These are phyloP conservation scores for Ogataea chonburiensis DNA, from an alignment of 805 yeast genomes.

Conservation along the genomic window DNA sequence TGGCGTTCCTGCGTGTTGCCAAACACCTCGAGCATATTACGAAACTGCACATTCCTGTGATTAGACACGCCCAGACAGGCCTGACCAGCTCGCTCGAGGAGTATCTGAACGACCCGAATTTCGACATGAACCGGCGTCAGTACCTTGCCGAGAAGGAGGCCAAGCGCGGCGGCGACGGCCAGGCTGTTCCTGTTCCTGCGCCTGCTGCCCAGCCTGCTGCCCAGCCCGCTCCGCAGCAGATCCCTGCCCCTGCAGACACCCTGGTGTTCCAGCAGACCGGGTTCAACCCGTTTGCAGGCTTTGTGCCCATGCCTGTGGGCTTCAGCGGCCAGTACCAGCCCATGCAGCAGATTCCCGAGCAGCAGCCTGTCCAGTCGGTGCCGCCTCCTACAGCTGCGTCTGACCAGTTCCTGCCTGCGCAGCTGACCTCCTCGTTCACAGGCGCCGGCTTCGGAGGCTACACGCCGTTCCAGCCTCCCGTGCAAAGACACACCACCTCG, in stretches of 20 bases:
- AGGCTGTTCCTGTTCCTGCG: slow-evolving; percentile 14
- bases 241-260: slow-evolving; percentile 15
- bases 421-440: slow-evolving; percentile 31
- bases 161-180: slow-evolving; percentile 23
- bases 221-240: slow-evolving; percentile 8
- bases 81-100: slow-evolving; percentile 83
- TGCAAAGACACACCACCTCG: slow-evolving; percentile 25
- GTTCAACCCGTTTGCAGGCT: slow-evolving; percentile 28
- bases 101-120: slow-evolving; percentile 81
- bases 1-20: slow-evolving; percentile 83
- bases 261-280: slow-evolving; percentile 29
- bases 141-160: slow-evolving; percentile 66
- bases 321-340: slow-evolving; percentile 11
- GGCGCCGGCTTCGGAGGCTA: slow-evolving; percentile 64
- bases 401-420: slow-evolving; percentile 4
- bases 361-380: slow-evolving; percentile 8
- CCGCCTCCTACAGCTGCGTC: slow-evolving; percentile 21
- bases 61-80: slow-evolving; percentile 96
- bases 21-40: slow-evolving; percentile 85
- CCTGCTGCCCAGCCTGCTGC: slow-evolving; percentile 9
- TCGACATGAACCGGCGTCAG: slow-evolving; percentile 75
- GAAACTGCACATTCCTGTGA: slow-evolving; percentile 89
- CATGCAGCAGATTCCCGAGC: slow-evolving; percentile 12
- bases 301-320: slow-evolving; percentile 9
- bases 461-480: slow-evolving; percentile 26